Conservation (phyloP, 2,329 filamentous ascomycete genomes). For the Alternaria atra region DNA sequence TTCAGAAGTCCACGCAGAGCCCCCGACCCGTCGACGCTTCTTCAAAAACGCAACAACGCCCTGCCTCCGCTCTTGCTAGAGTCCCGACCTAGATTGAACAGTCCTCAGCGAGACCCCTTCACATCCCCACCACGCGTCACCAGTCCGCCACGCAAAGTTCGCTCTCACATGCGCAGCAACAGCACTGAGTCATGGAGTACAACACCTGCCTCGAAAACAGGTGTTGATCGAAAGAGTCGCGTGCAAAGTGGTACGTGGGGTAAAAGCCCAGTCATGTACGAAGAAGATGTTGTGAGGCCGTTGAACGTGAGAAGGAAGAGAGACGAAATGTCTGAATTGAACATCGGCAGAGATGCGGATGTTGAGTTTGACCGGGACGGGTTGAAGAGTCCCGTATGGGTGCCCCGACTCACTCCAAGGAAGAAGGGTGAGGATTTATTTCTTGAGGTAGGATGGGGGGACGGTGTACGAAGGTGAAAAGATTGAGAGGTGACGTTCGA, state of each 20-base stretch:
- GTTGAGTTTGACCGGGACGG: constrained; percentile 29
- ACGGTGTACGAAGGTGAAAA: constrained; percentile 6
- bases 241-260: constrained; percentile 39
- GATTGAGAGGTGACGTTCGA: not conserved
- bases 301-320: constrained; percentile 34
- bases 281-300: constrained; percentile 33
- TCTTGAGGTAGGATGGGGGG: constrained; percentile 49
- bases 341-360: constrained; percentile 27
- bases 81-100: constrained; percentile 27
- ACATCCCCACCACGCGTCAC: constrained; percentile 21
- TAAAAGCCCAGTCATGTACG: constrained; percentile 40
- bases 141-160: constrained; percentile 32
- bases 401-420: constrained; percentile 72
- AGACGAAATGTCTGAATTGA: constrained; percentile 30
- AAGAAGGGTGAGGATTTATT: constrained; percentile 72
- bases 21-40: constrained; percentile 19
- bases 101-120: constrained; percentile 36
- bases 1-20: constrained; percentile 21
- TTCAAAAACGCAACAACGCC: constrained; percentile 27
- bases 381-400: constrained; percentile 63
- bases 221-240: constrained; percentile 30
- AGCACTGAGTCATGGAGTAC: constrained; percentile 37
- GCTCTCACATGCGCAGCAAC: constrained; percentile 34
- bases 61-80: constrained; percentile 46
- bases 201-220: constrained; percentile 23